These are phyloP conservation scores for Ophiocordyceps australis DNA, from an alignment of 2,329 filamentous ascomycete genomes.

Conservation along the genomic window DNA sequence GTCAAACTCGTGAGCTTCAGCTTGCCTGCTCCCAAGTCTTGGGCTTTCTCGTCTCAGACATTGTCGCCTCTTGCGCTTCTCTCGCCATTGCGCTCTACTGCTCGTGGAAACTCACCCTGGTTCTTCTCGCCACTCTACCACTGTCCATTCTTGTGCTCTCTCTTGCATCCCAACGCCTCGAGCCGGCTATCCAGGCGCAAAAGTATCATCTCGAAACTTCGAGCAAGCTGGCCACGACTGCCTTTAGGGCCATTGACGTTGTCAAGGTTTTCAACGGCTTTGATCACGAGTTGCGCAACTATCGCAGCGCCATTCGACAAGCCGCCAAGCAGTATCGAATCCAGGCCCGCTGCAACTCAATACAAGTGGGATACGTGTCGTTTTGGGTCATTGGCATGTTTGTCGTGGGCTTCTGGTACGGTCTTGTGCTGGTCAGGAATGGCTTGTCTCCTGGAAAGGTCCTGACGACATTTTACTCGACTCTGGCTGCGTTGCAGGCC, in stretches of 20 bases:
- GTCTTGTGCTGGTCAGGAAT: constrained; percentile 46
- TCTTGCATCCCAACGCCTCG: constrained; percentile 40
- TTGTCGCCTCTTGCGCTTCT: constrained; percentile 45
- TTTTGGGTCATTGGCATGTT: constrained; percentile 67
- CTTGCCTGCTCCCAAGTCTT: constrained; percentile 63
- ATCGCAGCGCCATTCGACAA: constrained; percentile 33
- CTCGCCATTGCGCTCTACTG: constrained; percentile 57
- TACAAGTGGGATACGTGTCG: constrained; percentile 56
- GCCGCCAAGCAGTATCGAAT: constrained; percentile 46
- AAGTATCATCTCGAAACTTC: constrained; percentile 48
- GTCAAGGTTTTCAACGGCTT: constrained; percentile 78
- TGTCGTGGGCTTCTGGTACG: constrained; percentile 81
- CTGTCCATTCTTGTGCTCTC: constrained; percentile 42
- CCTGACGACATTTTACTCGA: constrained; percentile 72
- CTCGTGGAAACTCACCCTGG: constrained; percentile 71
- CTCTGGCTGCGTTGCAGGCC: constrained; percentile 57
- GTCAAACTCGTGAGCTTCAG: constrained; percentile 70
- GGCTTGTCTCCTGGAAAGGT: constrained; percentile 47
- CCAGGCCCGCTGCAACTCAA: constrained; percentile 49
- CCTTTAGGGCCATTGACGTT: constrained; percentile 58
- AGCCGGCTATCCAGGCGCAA: constrained; percentile 50
- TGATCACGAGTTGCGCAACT: constrained; percentile 48
- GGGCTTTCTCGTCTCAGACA: constrained; percentile 47
- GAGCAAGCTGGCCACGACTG: constrained; percentile 52
- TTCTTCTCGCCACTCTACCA: constrained; percentile 58